These are phyloP conservation scores for Coemansia sp. DNA, from an alignment of 192 early-diverging fungal genomes.

Conservation along the genomic window DNA sequence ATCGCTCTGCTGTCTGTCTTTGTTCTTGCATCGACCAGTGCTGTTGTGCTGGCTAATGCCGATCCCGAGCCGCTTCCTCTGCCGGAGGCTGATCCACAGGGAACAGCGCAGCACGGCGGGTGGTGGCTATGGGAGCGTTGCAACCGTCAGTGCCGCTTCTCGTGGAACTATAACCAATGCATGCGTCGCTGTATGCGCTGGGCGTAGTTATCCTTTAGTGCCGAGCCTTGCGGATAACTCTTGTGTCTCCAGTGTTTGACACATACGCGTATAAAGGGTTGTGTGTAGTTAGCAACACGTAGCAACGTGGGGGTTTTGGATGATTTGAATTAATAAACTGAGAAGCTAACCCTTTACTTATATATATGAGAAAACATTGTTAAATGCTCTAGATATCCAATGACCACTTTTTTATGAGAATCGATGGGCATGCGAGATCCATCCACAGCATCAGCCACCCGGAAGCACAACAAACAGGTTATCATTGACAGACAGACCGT, in stretches of 20 bases:
- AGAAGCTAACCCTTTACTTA: no score
- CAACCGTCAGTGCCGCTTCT: neutral
- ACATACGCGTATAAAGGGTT: no score
- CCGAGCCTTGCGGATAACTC: neutral
- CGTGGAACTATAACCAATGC: conserved; percentile 9
- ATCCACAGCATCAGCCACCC: no score
- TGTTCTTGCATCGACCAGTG: conserved; percentile 3
- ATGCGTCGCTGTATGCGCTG: conserved; percentile 3
- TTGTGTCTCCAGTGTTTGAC: neutral
- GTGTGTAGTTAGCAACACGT: no score
- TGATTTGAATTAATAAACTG: no score
- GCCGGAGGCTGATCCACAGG: neutral
- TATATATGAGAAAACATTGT: no score
- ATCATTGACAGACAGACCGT: no score
- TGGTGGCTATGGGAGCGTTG: neutral
- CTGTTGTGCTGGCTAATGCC: neutral
- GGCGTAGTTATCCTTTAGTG: neutral
- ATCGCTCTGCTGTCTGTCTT: neutral
- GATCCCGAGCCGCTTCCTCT: neutral
- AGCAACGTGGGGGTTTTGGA: no score
- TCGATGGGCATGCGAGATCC: neutral
- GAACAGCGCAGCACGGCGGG: neutral
- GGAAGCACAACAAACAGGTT: no score
- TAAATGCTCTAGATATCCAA: neutral
- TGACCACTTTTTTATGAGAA: neutral